Evolutionary conservation across 106 monocot species (phyloP).

Genomic region (Acorus gramineus): DNA sequence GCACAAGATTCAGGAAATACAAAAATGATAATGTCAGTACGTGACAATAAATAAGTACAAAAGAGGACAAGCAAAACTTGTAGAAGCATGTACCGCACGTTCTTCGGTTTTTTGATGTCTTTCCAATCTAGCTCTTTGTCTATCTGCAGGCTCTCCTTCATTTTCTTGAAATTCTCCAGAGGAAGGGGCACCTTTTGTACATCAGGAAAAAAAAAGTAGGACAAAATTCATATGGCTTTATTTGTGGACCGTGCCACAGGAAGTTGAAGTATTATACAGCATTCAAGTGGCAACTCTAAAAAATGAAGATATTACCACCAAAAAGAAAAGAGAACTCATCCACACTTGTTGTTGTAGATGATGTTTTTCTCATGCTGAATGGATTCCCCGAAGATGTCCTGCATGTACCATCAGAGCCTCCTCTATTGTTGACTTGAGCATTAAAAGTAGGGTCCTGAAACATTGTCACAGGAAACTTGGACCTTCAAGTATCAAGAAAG

Average conservation of each 20-base stretch:
- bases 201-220: slow-evolving; percentile 1
- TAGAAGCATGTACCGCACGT: slow-evolving; percentile 46
- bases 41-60: too few species aligned
- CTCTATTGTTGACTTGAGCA: slow-evolving; percentile 35
- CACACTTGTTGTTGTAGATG: slow-evolving; percentile 53
- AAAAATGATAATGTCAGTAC: too few species aligned
- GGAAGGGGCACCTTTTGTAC: slow-evolving; percentile 34
- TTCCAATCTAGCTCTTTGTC: slow-evolving; percentile 75
- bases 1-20: too few species aligned
- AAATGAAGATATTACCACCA: slow-evolving; percentile 45
- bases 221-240: not conserved
- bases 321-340: slow-evolving; percentile 85
- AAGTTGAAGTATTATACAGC: too few species aligned
- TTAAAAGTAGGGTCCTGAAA: slow-evolving; percentile 71
- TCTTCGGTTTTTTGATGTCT: slow-evolving; percentile 70
- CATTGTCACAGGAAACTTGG: not conserved
- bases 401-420: slow-evolving; percentile 14
- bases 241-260: too few species aligned
- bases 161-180: slow-evolving; percentile 88
- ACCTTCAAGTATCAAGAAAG: too few species aligned
- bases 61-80: too few species aligned
- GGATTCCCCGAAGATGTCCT: slow-evolving; percentile 42
- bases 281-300: not conserved
- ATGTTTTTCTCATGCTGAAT: slow-evolving; percentile 40
- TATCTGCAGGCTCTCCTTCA: slow-evolving; percentile 82